Percentiles rank a stretch among this genome's conserved stretches.
Conservation (phyloP, 1,284 basidiomycete genomes). For the Volvariella volvacea region DNA sequence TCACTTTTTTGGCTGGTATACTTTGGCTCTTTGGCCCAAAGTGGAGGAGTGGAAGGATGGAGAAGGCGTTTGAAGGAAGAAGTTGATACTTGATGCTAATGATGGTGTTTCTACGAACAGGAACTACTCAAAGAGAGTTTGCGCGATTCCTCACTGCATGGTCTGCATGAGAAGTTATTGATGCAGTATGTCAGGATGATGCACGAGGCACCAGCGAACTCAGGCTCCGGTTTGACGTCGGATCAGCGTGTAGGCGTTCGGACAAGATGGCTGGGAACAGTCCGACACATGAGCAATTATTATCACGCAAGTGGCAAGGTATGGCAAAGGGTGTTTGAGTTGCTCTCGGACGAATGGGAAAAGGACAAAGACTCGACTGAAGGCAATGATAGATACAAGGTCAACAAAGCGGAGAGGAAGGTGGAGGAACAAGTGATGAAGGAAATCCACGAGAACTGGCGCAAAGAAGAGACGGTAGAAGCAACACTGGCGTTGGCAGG, state of each 20-base stretch:
- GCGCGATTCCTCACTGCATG: slow-evolving; percentile 29
- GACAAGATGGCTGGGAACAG: slow-evolving; percentile 23
- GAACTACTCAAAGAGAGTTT: slow-evolving; percentile 43
- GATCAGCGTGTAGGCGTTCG: slow-evolving; percentile 16
- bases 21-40: no score
- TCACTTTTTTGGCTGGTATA: not conserved
- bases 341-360: slow-evolving; percentile 17
- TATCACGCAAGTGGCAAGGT: slow-evolving; percentile 37
- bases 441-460: slow-evolving; percentile 34
- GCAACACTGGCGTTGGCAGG: slow-evolving; percentile 39
- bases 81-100: slow-evolving; percentile 5
- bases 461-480: slow-evolving; percentile 24
- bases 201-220: slow-evolving; percentile 16
- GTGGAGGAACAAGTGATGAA: not conserved
- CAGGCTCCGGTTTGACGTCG: slow-evolving; percentile 19
- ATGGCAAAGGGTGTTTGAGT: slow-evolving; percentile 32
- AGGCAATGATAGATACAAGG: slow-evolving; percentile 26
- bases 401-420: not conserved
- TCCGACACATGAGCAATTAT: slow-evolving; percentile 33
- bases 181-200: slow-evolving; percentile 34
- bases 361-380: slow-evolving; percentile 15
- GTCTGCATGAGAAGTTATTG: slow-evolving; percentile 42
- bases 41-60: no score
- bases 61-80: slow-evolving; percentile 2
- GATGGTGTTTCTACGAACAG: slow-evolving; percentile 21